Conservation (phyloP, 805 yeast species). For the Ascoidea asiatica region DNA sequence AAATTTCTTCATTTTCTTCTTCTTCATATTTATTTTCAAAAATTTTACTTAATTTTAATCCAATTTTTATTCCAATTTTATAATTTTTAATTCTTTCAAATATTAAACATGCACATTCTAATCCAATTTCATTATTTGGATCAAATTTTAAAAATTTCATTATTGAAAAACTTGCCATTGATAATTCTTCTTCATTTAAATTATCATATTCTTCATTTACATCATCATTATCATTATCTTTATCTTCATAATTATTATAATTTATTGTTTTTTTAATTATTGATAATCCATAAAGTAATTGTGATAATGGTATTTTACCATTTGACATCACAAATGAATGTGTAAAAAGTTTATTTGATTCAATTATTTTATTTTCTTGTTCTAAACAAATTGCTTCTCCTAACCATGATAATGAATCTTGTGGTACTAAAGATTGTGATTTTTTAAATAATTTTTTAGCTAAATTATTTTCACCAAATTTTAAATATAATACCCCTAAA, state of each 20-base stretch:
- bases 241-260: constrained; percentile 27
- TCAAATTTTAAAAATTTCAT: constrained; percentile 45
- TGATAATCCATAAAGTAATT: constrained; percentile 53
- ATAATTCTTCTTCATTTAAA: constrained; percentile 48
- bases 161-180: constrained; percentile 57
- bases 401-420: constrained; percentile 63
- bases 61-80: constrained; percentile 35
- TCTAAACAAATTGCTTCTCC: constrained; percentile 64
- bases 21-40: constrained; percentile 46
- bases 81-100: constrained; percentile 63
- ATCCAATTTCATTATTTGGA: constrained; percentile 45
- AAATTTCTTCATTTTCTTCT: constrained; percentile 30
- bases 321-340: constrained; percentile 73
- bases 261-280: constrained; percentile 36
- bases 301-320: constrained; percentile 58
- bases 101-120: constrained; percentile 38
- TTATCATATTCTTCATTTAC: constrained; percentile 44
- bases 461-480: constrained; percentile 52
- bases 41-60: constrained; percentile 29
- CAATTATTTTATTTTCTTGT: constrained; percentile 31
- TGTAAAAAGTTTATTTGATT: constrained; percentile 48
- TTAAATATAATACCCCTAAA: constrained; percentile 63
- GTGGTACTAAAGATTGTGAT: constrained; percentile 76
- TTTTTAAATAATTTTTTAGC: constrained; percentile 62
- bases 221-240: constrained; percentile 26